Evolutionary conservation across 257 asterid genomes (phyloP).

Genomic region (Primulina huaijiensis): DNA sequence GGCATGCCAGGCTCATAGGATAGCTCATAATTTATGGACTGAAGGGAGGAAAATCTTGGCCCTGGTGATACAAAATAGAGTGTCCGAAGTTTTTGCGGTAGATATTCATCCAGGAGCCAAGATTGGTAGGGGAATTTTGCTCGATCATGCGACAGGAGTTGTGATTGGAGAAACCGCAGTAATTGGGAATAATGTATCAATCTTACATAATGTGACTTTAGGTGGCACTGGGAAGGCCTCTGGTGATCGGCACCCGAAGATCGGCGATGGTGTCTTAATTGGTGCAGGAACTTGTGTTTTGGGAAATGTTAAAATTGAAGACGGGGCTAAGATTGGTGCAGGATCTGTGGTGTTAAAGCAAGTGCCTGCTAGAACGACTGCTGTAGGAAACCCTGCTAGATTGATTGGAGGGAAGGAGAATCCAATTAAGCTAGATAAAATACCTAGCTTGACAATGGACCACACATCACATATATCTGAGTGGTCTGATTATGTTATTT

Average conservation of each 20-base stretch:
- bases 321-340: constrained; percentile 56
- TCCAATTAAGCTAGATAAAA: constrained; percentile 38
- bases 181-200: constrained; percentile 49
- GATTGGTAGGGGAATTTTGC: constrained; percentile 47
- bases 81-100: constrained; percentile 50
- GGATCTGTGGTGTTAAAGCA: constrained; percentile 49
- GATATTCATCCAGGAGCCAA: constrained; percentile 59
- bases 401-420: constrained; percentile 50
- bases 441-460: constrained; percentile 58
- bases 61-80: constrained; percentile 41
- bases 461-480: constrained; percentile 44
- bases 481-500: constrained; percentile 55
- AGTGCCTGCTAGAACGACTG: constrained; percentile 52
- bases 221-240: constrained; percentile 54
- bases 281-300: constrained; percentile 61
- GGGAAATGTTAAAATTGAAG: constrained; percentile 48
- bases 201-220: constrained; percentile 53
- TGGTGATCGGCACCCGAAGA: constrained; percentile 53
- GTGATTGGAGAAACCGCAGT: constrained; percentile 55
- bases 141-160: constrained; percentile 55
- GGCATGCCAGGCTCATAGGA: constrained; percentile 44
- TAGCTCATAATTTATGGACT: constrained; percentile 42
- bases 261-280: constrained; percentile 50
- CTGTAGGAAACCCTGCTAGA: constrained; percentile 56
- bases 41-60: constrained; percentile 39